Base-by-base conservation (phyloP, 176 grass and related monocot genomes). In the Elaeis guineensis region DNA sequence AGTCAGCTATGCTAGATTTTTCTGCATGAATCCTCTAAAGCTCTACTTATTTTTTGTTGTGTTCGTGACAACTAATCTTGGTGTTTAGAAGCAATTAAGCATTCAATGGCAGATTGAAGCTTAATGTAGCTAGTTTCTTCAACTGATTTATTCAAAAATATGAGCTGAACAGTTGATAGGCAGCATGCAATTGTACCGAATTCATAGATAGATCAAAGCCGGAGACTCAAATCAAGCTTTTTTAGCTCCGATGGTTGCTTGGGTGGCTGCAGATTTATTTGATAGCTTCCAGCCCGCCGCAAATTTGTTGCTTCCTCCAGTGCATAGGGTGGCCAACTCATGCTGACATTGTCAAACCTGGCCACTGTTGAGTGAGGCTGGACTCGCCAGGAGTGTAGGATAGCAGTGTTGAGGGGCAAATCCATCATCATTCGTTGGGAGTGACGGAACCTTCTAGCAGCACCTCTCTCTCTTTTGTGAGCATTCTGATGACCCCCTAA, bases 401-500 rank as follows among this genome's bases (percentile, higher is more conserved):
- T 17, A 17, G 67, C 16, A 59, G 67, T 21, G 16, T 70, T 24
- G 16, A 50, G 54, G 44, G 55, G 44, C 21, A 70, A 51, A 3
- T 30, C 67, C 55, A 59, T 70, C 67, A 59, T 70, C 56, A 35
- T 70, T 25, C 25, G 24, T 3, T 70, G 55, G 5, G 26, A 55
- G 19, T 68, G 65, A 19, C 58, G 55, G 6, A 55, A 24, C 35
- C 67, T 70, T 55, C 56, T 70, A 0, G 55, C 22, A 6, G 39
- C 55, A 19, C 57, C 56, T 22, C 69, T 51, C 21, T 71, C 69
- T 28, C 39, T 71, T 56, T 71, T 71, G 69, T 71, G 69, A 39
- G 69, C 69, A 21, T 71, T 71, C 23, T 71, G 69, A 51, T 71
- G 69, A 12, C 69, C 69, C 0, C 69, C 69, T 32, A 71, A 28